Evolutionary conservation across 805 yeast species (phyloP).

Genomic region (Zygoascus ofunaensis): DNA sequence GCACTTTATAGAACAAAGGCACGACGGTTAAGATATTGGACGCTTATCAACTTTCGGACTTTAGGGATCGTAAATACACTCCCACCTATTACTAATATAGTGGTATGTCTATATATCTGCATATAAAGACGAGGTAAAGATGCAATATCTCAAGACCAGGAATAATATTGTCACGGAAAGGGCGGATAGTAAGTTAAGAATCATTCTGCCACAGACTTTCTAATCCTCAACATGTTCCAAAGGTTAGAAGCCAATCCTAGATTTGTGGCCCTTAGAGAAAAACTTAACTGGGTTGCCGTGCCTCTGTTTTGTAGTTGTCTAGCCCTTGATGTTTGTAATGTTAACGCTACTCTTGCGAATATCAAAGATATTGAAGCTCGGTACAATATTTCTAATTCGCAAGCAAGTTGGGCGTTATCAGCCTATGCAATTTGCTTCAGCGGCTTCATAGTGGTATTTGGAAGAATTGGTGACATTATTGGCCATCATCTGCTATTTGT

Average conservation of each 20-base stretch:
- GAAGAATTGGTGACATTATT: conserved; percentile 35
- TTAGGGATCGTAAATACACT: too few relatives aligned
- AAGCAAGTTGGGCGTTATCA: conserved; percentile 33
- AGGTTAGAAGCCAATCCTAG: background rate
- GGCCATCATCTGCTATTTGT: conserved; percentile 32
- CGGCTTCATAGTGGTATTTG: conserved; percentile 36
- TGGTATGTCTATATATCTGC: too few relatives aligned
- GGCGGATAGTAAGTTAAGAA: too few relatives aligned
- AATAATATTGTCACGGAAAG: too few relatives aligned
- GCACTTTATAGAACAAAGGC: too few relatives aligned
- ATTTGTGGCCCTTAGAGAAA: background rate
- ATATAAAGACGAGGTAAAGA: too few relatives aligned
- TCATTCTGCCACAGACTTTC: too few relatives aligned
- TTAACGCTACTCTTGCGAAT: conserved; percentile 20
- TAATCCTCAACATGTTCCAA: background rate
- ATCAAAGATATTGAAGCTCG: conserved; percentile 15
- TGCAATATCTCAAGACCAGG: too few relatives aligned
- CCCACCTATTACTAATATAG: too few relatives aligned
- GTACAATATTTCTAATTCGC: conserved; percentile 14
- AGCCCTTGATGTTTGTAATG: conserved; percentile 19
- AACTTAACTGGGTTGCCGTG: background rate
- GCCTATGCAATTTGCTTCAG: conserved; percentile 39
- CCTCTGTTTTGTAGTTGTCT: background rate
- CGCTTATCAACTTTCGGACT: too few relatives aligned
- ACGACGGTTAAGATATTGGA: too few relatives aligned